Percentiles rank a stretch among this genome's conserved stretches.
These are phyloP conservation scores for Pseudonectria buxi DNA, from an alignment of 2,329 filamentous ascomycete genomes.

Conservation along the genomic window DNA sequence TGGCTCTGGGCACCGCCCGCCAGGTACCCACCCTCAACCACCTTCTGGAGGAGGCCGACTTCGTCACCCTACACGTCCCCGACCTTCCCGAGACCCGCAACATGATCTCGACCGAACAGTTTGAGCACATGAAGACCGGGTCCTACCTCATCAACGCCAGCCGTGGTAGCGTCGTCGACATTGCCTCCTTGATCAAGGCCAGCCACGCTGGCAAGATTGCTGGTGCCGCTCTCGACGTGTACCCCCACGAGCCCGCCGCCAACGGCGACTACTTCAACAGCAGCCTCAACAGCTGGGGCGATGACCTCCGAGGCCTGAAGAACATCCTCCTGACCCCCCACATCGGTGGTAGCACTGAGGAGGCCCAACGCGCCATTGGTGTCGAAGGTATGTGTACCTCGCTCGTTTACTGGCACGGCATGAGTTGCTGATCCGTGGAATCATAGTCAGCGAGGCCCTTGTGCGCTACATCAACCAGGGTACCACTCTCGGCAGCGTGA, in stretches of 20 bases:
- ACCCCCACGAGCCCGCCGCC: conserved; percentile 84
- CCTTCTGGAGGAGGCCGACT: conserved; percentile 76
- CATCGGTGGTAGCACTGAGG: conserved; percentile 95
- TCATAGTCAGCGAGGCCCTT: conserved; percentile 69
- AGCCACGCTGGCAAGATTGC: conserved; percentile 82
- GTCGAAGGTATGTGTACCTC: conserved; percentile 55
- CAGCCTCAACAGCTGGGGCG: conserved; percentile 73
- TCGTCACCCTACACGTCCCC: conserved; percentile 90
- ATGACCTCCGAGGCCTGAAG: conserved; percentile 76
- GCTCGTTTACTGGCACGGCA: no score
- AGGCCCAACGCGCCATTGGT: conserved; percentile 93
- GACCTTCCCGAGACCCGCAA: conserved; percentile 88
- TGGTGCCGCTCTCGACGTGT: conserved; percentile 94
- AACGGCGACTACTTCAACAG: conserved; percentile 95
- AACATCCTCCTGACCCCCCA: conserved; percentile 96
- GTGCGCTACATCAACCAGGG: conserved; percentile 96
- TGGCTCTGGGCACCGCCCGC: conserved; percentile 82
- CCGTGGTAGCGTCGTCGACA: conserved; percentile 88
- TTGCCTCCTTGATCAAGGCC: conserved; percentile 81
- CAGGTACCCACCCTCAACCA: conserved; percentile 74
- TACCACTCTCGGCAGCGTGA: conserved; percentile 83
- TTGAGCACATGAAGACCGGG: conserved; percentile 85
- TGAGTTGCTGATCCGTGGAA: background rate
- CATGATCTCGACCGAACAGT: conserved; percentile 74
- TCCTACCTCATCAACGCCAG: conserved; percentile 95